A percentile compares a stretch with the other conserved stretches of the same genome.
Conservation (phyloP, 2,329 filamentous ascomycete genomes). For the Diaporthe sp. region DNA sequence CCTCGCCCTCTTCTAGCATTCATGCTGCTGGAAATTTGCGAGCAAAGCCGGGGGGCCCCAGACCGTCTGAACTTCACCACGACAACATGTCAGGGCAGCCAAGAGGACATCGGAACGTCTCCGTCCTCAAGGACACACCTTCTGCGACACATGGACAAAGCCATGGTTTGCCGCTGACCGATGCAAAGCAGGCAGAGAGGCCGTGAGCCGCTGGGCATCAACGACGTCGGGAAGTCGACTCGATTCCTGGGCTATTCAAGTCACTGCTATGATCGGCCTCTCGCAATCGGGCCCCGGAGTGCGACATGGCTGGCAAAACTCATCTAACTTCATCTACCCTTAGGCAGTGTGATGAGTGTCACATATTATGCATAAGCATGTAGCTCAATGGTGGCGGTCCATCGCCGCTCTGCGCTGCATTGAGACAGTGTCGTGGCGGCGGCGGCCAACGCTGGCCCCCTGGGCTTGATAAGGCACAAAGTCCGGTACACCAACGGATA, state of each 20-base stretch:
- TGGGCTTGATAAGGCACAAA: not conserved
- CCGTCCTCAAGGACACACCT: conserved; percentile 8
- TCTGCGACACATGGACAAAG: conserved; percentile 13
- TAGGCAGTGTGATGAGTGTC: conserved; percentile 2
- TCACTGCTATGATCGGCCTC: not conserved
- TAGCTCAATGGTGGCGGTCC: not conserved
- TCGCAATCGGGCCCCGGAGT: not conserved
- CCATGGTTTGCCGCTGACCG: conserved; percentile 9
- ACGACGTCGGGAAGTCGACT: not conserved
- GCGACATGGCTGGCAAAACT: not conserved
- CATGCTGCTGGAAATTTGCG: conserved; percentile 3
- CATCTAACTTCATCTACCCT: not conserved
- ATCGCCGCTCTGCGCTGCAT: not conserved
- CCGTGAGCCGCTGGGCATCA: conserved; percentile 17
- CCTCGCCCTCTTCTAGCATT: not conserved
- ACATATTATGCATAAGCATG: not conserved
- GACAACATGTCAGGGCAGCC: conserved; percentile 5
- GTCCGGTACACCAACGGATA: not conserved
- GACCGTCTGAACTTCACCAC: conserved; percentile 14
- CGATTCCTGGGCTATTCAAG: not conserved
- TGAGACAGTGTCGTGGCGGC: not conserved
- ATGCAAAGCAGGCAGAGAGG: too few species aligned
- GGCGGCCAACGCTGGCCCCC: not conserved
- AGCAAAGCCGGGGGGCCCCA: not conserved
- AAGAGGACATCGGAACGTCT: not conserved